Base-by-base conservation (phyloP, 2,329 filamentous ascomycete genomes). In the Microthyrium microscopicum region DNA sequence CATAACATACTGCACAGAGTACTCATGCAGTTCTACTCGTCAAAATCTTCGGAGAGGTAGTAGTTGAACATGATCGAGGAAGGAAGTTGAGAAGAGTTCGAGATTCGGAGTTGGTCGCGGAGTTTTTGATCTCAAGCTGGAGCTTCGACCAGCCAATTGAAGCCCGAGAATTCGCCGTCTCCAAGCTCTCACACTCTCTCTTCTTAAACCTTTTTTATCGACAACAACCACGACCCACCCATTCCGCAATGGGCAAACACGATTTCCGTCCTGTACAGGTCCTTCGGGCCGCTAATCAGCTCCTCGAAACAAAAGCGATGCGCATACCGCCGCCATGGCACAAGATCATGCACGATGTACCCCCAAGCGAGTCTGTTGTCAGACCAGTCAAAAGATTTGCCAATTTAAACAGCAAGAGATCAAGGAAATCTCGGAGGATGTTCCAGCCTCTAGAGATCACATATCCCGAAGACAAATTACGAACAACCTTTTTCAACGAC, bases 381-480 rank as follows among this genome's bases (percentile, higher is more conserved):
- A 68, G 73, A 22, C 66, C 66, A 4, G 45, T 61, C 4, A 41
- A 56, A 26, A 66, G 67, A 35, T 55, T 67, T 9, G 54, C 60
- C 15, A 27, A 17, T 20, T 29, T 35, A 39, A 33, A 44, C 46
- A 29, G 70, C 65, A 46, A 56, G 58, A 33, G 62, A 65, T 29
- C 51, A 49, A 22, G 63, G 64, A 79, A 76, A 53, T 66, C 77
- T 20, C 83, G 73, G 55, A 72, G 74, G 44, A 60, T 93, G 46
- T 95, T 85, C 62, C 72, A 75, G 45, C 89, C 89, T 2, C 70
- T 84, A 42, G 58, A 63, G 37, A 75, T 98, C 41, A 61, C 60
- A 34, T 94, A 89, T 52, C 71, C 78, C 39, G 89, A 98, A 54
- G 89, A 98, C 56, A 57, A 61, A 39, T 64, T 98, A 48, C 76